A percentile compares a stretch with the other conserved stretches of the same genome.
phyloP scores from a whole-genome alignment of 768 basidiomycete genomes.

The Termitomyces sp. region DNA sequence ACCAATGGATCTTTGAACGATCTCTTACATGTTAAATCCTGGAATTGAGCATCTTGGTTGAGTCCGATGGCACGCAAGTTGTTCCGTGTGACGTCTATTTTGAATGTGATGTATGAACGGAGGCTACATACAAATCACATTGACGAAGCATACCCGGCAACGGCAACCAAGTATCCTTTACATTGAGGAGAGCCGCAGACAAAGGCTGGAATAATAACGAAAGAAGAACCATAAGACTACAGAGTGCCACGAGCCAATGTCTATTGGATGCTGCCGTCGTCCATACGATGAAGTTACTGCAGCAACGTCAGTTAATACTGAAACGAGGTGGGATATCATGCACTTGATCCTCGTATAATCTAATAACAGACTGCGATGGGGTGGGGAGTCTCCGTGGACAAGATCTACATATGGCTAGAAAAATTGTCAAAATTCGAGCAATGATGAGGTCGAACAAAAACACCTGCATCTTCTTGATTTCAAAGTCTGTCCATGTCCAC shows the following conservation, averaged over 20 bases:
- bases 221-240: constrained; percentile 43
- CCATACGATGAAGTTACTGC: constrained; percentile 46
- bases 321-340: constrained; percentile 4
- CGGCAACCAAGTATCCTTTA: constrained; percentile 38
- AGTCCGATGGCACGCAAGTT: constrained; percentile 35
- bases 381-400: constrained; percentile 47
- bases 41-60: constrained; percentile 39
- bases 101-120: not conserved
- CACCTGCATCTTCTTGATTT: constrained; percentile 54
- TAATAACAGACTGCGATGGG: constrained; percentile 45
- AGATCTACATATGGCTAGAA: constrained; percentile 52
- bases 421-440: not conserved
- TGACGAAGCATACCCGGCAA: constrained; percentile 29
- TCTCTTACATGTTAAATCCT: constrained; percentile 41
- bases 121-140: not conserved
- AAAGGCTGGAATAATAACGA: constrained; percentile 47
- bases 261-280: constrained; percentile 36
- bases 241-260: constrained; percentile 46
- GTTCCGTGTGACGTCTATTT: constrained; percentile 29
- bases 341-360: constrained; percentile 53
- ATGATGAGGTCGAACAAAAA: not conserved
- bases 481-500: constrained; percentile 55
- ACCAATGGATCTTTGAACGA: not conserved
- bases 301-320: not conserved
- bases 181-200: constrained; percentile 43